Base-by-base conservation (phyloP, 2,329 filamentous ascomycete species). In the Fusarium subtropicale region DNA sequence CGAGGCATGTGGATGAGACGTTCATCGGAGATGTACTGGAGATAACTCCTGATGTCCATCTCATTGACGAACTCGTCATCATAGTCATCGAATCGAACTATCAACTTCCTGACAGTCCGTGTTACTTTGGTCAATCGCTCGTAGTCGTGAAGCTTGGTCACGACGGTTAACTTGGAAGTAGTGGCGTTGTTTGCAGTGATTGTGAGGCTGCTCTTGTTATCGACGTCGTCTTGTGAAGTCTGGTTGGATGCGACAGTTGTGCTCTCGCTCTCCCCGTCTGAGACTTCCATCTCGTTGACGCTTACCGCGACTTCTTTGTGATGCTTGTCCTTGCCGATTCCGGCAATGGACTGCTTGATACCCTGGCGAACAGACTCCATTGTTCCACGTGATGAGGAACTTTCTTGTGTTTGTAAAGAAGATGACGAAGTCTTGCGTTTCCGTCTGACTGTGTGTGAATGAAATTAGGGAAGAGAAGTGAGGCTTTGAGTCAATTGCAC, bases 1-100 rank as follows among this genome's bases (percentile, higher is more conserved):
- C 74, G 73, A 4, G 80, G 80, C 79, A 82, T 82, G 54, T 81
- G 79, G 18, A 79, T 76, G 16, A 81, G 73, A 30, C 80, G 79
- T 55, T 81, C 76, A 58, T 81, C 77, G 13, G 76, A 75, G 53
- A 82, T 81, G 67, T 76, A 78, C 24, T 75, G 68, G 16, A 81
- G 75, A 46, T 81, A 81, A 15, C 68, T 52, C 13, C 67, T 45
- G 7, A 75, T 41, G 36, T 72, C 60, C 57, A 72, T 73, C 41
- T 71, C 59, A 8, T 58, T 48, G 34, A 75, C 52, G n/a, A 73
- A 73, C 0, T 45, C 16, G 13, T 73, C 72, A 33, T 68, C 60
- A 22, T 75, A 74, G 36, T 62, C 71, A 31, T 66, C 63, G 3
- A 73, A 39, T 5, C 66, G 63, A 18, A 62, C 59, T 45, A 75